Percentiles rank a stretch among this genome's conserved stretches.
Evolutionary conservation across 2,329 filamentous ascomycete species (phyloP).

Genomic region (Alternaria triticina): DNA sequence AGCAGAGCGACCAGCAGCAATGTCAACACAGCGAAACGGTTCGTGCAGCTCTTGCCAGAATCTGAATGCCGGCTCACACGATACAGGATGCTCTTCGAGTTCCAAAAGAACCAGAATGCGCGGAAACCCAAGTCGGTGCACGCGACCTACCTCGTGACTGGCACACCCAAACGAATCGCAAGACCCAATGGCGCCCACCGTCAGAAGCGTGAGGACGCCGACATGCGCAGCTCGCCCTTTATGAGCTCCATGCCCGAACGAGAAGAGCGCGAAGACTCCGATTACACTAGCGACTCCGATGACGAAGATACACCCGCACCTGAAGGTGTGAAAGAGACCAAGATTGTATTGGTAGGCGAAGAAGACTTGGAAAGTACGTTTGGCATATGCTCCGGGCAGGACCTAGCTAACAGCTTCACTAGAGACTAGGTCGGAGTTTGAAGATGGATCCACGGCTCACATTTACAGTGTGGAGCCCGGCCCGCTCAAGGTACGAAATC

Average conservation of each 20-base stretch:
- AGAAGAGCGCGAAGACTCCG: conserved; percentile 37
- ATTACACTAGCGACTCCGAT: conserved; percentile 26
- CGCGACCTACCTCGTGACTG: conserved; percentile 90
- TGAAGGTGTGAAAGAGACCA: conserved; percentile 57
- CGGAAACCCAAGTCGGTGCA: conserved; percentile 78
- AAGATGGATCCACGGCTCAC: conserved; percentile 78
- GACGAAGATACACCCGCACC: conserved; percentile 51
- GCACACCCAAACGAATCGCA: conserved; percentile 59
- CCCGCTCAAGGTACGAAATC: conserved; percentile 65
- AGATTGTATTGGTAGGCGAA: conserved; percentile 73
- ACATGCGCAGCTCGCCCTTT: conserved; percentile 69
- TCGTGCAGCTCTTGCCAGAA: conserved; percentile 37
- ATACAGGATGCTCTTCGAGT: conserved; percentile 82
- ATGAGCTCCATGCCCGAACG: conserved; percentile 70
- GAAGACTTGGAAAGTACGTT: conserved; percentile 71
- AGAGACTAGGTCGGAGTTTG: conserved; percentile 73
- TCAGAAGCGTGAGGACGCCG: conserved; percentile 68
- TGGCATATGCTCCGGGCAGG: background rate
- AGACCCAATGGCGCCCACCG: conserved; percentile 48
- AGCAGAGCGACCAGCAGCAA: conserved; percentile 84
- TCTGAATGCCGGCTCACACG: conserved; percentile 21
- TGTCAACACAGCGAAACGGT: conserved; percentile 90
- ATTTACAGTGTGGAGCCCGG: conserved; percentile 83
- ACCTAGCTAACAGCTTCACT: conserved; percentile 18
- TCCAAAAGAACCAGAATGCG: conserved; percentile 77